Percentiles rank a stretch among this genome's conserved stretches.
These are phyloP conservation scores for Yamadazyma spencermartinsiae DNA, from an alignment of 1,139 yeast species.

Conservation along the genomic window DNA sequence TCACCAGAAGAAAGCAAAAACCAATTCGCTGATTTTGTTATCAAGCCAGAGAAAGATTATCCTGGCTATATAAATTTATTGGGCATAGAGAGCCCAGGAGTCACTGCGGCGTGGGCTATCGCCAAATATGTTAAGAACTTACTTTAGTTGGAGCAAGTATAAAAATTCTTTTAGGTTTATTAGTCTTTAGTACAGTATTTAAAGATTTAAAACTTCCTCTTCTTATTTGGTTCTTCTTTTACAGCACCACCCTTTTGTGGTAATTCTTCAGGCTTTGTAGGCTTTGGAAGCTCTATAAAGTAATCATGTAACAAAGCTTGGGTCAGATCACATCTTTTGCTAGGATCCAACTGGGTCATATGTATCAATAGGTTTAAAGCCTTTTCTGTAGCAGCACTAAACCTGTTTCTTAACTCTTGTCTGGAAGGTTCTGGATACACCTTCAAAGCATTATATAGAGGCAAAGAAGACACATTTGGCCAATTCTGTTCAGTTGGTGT, in stretches of 20 bases:
- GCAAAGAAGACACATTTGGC: slow-evolving; percentile 86
- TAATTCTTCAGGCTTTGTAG: slow-evolving; percentile 69
- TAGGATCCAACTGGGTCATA: slow-evolving; percentile 80
- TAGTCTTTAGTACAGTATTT: slow-evolving; percentile 5
- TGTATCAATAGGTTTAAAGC: slow-evolving; percentile 77
- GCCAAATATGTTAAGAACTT: slow-evolving; percentile 65
- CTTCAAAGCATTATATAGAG: slow-evolving; percentile 68
- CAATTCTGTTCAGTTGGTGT: slow-evolving; percentile 91
- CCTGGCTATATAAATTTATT: slow-evolving; percentile 79
- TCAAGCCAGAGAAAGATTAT: slow-evolving; percentile 60
- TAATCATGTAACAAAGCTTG: slow-evolving; percentile 66
- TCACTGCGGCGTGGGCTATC: slow-evolving; percentile 79
- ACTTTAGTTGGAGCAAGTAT: too few relatives aligned
- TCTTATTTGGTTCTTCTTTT: slow-evolving; percentile 15
- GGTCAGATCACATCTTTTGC: slow-evolving; percentile 65
- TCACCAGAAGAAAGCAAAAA: slow-evolving; percentile 40
- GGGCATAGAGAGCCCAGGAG: slow-evolving; percentile 90
- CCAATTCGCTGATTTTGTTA: slow-evolving; percentile 70
- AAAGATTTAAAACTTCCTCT: slow-evolving; percentile 16
- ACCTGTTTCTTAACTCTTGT: slow-evolving; percentile 77
- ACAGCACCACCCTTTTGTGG: slow-evolving; percentile 50
- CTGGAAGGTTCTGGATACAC: slow-evolving; percentile 84
- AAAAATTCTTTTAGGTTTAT: too few relatives aligned
- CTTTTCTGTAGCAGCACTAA: slow-evolving; percentile 87
- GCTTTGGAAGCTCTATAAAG: slow-evolving; percentile 72